Evolutionary conservation across 75 land plant genomes (phyloP), one percentile per base, ranked within the genome.

Genomic region (Gnetum montanum): DNA sequence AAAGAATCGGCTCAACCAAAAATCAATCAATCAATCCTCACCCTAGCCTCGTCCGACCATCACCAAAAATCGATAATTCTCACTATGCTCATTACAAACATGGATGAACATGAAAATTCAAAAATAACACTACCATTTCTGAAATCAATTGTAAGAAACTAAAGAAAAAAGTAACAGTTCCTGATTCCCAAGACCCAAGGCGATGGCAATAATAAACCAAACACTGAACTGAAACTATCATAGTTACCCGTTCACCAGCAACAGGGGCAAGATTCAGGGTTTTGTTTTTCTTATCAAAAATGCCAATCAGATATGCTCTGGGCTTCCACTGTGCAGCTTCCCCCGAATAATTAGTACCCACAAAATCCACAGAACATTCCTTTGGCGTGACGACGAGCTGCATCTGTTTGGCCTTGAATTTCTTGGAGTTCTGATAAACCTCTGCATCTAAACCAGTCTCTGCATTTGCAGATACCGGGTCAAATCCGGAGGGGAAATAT

Each of bases 211-310:
- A 36, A 6, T 36, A 36, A 36, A 36, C 10, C 38, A 6, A 36
- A 36, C 38, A 10, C 6, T 6, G 10, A 36, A 36, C 6, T 6
- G 6, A 36, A 10, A 6, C 38, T 10, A 36, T 6, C 38, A 36
- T 8, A 35, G 3, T 49, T 63, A 92, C 98, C 90, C 75, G 88
- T 44, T 77, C 70, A 38, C 78, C 66, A 18, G 81, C 81, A 46
- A 94, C 69, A 8, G 96, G 96, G 3, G 85, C 75, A 22, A 94
- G 66, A 76, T 78, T 82, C 20, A 94, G 67, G 1, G 73, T 68
- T 19, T 60, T 43, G 15, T 52, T 66, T 31, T 82, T 83, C 79
- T 80, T 85, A 51, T 89, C 91, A 38, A 83, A 71, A 22, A 94
- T 88, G 6, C 96, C 98, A 47, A 94, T 71, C 6, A 78, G 87